Evolutionary conservation across 345 rosid species (phyloP).

Genomic region (Pugionium cornutum): DNA sequence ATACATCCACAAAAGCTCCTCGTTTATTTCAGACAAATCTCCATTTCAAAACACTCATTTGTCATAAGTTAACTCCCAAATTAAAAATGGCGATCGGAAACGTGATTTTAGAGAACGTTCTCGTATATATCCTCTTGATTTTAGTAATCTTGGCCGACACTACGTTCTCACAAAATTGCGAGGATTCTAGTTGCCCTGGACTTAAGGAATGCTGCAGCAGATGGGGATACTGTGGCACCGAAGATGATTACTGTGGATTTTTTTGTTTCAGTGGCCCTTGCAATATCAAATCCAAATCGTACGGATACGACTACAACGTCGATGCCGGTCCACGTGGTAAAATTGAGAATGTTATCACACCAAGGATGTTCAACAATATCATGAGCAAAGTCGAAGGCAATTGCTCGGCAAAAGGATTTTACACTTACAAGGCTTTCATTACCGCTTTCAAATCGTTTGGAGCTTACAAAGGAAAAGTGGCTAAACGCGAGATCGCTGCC

Average conservation of each 20-base stretch:
- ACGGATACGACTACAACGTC: constrained; percentile 33
- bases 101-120: neutral
- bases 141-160: constrained; percentile 1
- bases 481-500: constrained; percentile 55
- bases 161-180: constrained; percentile 29
- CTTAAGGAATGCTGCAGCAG: constrained; percentile 35
- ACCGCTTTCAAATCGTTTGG: constrained; percentile 32
- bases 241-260: constrained; percentile 22
- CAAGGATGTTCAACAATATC: constrained; percentile 47
- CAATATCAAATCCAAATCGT: constrained; percentile 14
- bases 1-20: constrained; percentile 3
- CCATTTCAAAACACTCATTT: constrained; percentile 1
- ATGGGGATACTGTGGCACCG: constrained; percentile 32
- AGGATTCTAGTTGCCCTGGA: constrained; percentile 23
- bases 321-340: constrained; percentile 31
- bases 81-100: constrained; percentile 13
- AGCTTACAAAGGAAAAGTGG: constrained; percentile 44
- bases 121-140: constrained; percentile 3
- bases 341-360: constrained; percentile 47
- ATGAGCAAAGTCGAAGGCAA: constrained; percentile 37
- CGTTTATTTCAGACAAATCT: neutral
- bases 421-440: constrained; percentile 41
- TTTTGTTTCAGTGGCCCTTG: constrained; percentile 37
- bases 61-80: neutral
- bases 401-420: constrained; percentile 52